A percentile compares a stretch with the other conserved stretches of the same genome.
Evolutionary conservation across 352 stramenopile species (phyloP).

Genomic region (Phytophthora ohioensis): DNA sequence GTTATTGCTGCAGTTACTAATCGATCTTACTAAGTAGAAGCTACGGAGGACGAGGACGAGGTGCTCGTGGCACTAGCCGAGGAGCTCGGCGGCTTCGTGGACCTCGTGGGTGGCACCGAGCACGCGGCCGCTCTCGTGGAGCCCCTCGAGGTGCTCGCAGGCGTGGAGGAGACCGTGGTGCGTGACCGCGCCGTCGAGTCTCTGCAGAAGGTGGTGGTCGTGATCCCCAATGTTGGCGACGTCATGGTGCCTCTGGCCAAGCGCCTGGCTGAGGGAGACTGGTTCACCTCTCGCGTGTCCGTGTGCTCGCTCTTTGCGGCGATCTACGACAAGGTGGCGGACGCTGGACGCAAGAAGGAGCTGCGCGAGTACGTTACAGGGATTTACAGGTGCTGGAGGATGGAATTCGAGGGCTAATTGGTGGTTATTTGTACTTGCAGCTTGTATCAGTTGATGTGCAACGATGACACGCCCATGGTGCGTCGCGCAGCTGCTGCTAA

Average conservation of each 20-base stretch:
- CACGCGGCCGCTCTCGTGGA: slow-evolving; percentile 81
- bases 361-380: slow-evolving; percentile 75
- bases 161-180: slow-evolving; percentile 95
- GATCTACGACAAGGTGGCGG: slow-evolving; percentile 72
- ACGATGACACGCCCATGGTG: slow-evolving; percentile 91
- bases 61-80: slow-evolving; percentile 92
- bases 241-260: slow-evolving; percentile 81
- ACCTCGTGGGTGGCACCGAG: slow-evolving; percentile 80
- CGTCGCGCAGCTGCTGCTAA: slow-evolving; percentile 81
- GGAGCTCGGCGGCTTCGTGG: slow-evolving; percentile 92
- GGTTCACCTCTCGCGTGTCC: slow-evolving; percentile 91
- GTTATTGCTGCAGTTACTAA: slow-evolving; percentile 24
- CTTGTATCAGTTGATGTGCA: slow-evolving; percentile 82
- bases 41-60: slow-evolving; percentile 95
- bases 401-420: slow-evolving; percentile 7
- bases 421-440: slow-evolving; percentile 37
- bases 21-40: slow-evolving; percentile 45
- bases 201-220: slow-evolving; percentile 75
- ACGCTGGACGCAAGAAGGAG: slow-evolving; percentile 76
- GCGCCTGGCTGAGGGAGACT: slow-evolving; percentile 85
- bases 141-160: slow-evolving; percentile 92
- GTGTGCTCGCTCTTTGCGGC: slow-evolving; percentile 86
- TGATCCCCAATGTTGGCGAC: slow-evolving; percentile 69
- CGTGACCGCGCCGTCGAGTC: slow-evolving; percentile 84
- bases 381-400: not conserved